phyloP scores from a whole-genome alignment of 2,329 filamentous ascomycete genomes.

The Clonostachys chloroleuca region DNA sequence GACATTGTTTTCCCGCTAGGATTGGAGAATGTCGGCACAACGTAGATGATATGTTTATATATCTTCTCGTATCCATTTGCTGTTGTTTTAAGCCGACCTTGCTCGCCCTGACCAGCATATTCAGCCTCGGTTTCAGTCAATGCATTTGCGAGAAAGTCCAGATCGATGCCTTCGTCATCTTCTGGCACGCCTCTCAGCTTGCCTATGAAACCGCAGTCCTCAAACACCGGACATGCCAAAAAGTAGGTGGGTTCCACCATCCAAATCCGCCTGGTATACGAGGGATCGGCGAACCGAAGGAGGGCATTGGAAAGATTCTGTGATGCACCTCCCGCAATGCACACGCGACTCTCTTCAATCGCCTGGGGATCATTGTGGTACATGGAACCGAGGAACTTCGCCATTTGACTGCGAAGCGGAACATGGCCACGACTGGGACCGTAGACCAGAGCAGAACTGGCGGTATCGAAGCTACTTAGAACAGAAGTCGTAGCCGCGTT shows the following conservation, averaged over 20 bases:
- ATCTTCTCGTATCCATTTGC: constrained; percentile 50
- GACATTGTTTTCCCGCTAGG: constrained; percentile 64
- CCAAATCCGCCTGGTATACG: constrained; percentile 57
- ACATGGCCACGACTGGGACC: constrained; percentile 5
- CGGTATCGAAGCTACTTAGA: background rate
- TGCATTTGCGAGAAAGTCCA: constrained; percentile 5
- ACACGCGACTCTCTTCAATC: constrained; percentile 2
- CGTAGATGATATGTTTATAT: constrained; percentile 65
- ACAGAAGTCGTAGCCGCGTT: background rate
- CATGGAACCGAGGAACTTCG: constrained; percentile 3
- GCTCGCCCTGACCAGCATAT: background rate
- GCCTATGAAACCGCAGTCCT: constrained; percentile 53
- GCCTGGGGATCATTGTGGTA: background rate
- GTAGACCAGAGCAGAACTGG: constrained; percentile 5
- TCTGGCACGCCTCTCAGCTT: constrained; percentile 54
- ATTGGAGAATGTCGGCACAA: constrained; percentile 66
- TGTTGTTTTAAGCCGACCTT: constrained; percentile 42
- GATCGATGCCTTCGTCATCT: constrained; percentile 31
- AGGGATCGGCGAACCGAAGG: constrained; percentile 49
- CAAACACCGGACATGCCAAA: constrained; percentile 56
- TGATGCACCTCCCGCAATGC: constrained; percentile 6
- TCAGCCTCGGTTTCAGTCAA: constrained; percentile 1
- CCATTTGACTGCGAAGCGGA: constrained; percentile 5
- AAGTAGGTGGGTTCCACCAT: constrained; percentile 60
- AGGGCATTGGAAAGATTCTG: constrained; percentile 5